Evolutionary conservation across 2,329 filamentous ascomycete genomes (phyloP).

Genomic region (Penicillium sp.): DNA sequence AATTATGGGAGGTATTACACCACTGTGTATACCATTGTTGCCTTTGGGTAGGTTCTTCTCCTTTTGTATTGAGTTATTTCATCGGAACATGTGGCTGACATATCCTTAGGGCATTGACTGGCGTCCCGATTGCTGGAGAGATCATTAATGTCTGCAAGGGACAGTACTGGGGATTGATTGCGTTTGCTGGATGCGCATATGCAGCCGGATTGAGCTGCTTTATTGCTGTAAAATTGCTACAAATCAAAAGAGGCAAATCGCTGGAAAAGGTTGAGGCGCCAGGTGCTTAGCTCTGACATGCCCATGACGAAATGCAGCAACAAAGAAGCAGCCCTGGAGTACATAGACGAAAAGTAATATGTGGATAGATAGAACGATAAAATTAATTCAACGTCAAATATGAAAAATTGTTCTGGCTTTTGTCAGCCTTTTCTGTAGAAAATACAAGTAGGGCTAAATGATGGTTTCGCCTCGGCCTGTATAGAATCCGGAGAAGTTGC

Average conservation of each 20-base stretch:
- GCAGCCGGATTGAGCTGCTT: conserved; percentile 18
- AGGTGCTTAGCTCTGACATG: conserved; percentile 7
- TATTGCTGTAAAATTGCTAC: conserved; percentile 7
- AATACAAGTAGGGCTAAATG: not conserved
- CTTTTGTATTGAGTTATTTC: not conserved
- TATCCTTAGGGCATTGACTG: conserved; percentile 22
- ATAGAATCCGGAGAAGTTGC: not conserved
- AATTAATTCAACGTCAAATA: not conserved
- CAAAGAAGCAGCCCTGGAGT: not conserved
- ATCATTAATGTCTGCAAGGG: conserved; percentile 30
- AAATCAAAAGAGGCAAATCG: conserved; percentile 2
- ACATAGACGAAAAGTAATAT: not conserved
- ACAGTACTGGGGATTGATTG: conserved; percentile 29
- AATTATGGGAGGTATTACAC: conserved; percentile 44
- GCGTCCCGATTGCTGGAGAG: conserved; percentile 28
- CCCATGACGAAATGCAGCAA: conserved; percentile 2
- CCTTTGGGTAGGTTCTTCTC: conserved; percentile 19
- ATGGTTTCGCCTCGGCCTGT: not conserved
- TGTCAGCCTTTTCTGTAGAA: not conserved
- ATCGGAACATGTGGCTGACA: conserved; percentile 2
- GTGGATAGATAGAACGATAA: not conserved
- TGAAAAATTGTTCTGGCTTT: too few relatives aligned
- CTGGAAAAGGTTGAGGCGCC: not conserved
- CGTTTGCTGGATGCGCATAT: conserved; percentile 18
- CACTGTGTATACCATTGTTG: conserved; percentile 35